Base-by-base conservation (phyloP, 2,329 filamentous ascomycete genomes). In the Paracoccidioides lutzii region DNA sequence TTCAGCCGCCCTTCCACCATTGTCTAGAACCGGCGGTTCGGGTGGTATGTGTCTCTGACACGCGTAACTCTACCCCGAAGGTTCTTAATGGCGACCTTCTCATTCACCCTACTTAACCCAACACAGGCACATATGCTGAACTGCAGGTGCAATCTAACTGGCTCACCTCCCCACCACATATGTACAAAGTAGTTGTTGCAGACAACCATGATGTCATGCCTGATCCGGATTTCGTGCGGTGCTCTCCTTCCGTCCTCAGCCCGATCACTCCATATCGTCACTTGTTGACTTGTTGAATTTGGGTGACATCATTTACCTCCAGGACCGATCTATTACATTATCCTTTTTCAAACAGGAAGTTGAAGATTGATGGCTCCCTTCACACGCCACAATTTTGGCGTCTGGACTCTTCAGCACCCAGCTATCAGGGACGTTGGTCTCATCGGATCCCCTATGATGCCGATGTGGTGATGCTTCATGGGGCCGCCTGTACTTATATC, bases 31-130 rank as follows among this genome's bases (percentile, higher is more conserved):
- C 37, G 37, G 37, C 22, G 2, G 3, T 38, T 12, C 7, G 12
- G 37, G 37, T 72, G 5, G 68, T 71, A 7, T 75, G 71, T 60
- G 63, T 75, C 37, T 74, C 73, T 2, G 73, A 75, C 58, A 75
- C 71, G 9, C 72, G 75, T 60, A 71, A 70, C 55, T 59, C 58
- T n/a, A 64, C 64, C 3, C 68, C 67, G 3, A 46, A 53, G 0
- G 56, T 76, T 9, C 73, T 72, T 0, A 30, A 58, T 5, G 73
- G 70, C 4, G 73, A 77, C 58, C 59, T 76, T 3, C 67, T 77
- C 30, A 66, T 76, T 51, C 73, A 77, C 56, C 71, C 74, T 0
- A 77, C 57, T 65, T 77, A 28, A 75, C 72, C 1, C 63, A 73
- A 48, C 64, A 66, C 22, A 8, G 28, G 22, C 10, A 46, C 44